These are phyloP conservation scores for Coleophoma eucalyptorum DNA, from an alignment of 2,329 filamentous ascomycete genomes.

Conservation along the genomic window DNA sequence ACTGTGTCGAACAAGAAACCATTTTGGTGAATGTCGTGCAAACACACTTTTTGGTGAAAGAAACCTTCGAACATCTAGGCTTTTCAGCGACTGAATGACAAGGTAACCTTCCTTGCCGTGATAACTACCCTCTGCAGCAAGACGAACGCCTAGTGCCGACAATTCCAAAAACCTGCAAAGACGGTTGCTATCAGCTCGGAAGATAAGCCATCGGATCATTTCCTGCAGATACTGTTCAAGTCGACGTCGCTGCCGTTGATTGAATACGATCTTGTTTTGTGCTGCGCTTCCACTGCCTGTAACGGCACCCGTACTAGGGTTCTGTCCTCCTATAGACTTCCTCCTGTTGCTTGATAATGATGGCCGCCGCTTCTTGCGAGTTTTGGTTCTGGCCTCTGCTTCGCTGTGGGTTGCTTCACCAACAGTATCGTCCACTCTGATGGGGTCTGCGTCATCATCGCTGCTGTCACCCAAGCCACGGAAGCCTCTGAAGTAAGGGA, in stretches of 20 bases:
- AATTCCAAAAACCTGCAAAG: slow-evolving; percentile 94
- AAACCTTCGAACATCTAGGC: slow-evolving; percentile 78
- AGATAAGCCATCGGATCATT: slow-evolving; percentile 96
- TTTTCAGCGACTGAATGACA: slow-evolving; percentile 87
- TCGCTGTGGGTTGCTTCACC: slow-evolving; percentile 66
- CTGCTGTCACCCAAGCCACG: slow-evolving; percentile 76
- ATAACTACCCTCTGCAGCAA: slow-evolving; percentile 93
- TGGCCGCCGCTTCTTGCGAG: slow-evolving; percentile 50
- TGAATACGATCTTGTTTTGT: slow-evolving; percentile 46
- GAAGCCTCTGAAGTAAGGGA: slow-evolving; percentile 82
- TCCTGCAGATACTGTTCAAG: slow-evolving; percentile 88
- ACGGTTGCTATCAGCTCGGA: slow-evolving; percentile 90
- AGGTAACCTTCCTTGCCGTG: slow-evolving; percentile 96
- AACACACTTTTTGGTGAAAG: slow-evolving; percentile 76
- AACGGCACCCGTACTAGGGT: slow-evolving; percentile 11
- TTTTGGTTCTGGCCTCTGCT: slow-evolving; percentile 52
- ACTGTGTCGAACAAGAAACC: slow-evolving; percentile 97
- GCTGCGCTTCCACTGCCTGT: slow-evolving; percentile 41
- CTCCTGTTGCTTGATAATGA: slow-evolving; percentile 31
- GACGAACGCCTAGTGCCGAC: slow-evolving; percentile 86
- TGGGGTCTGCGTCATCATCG: slow-evolving; percentile 50
- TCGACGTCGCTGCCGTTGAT: slow-evolving; percentile 78
- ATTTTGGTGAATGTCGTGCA: slow-evolving; percentile 83
- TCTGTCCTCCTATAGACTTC: slow-evolving; percentile 38
- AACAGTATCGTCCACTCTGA: slow-evolving; percentile 39